Evolutionary conservation across 2,329 filamentous ascomycete genomes (phyloP).

Genomic region (Monosporascus ibericus): DNA sequence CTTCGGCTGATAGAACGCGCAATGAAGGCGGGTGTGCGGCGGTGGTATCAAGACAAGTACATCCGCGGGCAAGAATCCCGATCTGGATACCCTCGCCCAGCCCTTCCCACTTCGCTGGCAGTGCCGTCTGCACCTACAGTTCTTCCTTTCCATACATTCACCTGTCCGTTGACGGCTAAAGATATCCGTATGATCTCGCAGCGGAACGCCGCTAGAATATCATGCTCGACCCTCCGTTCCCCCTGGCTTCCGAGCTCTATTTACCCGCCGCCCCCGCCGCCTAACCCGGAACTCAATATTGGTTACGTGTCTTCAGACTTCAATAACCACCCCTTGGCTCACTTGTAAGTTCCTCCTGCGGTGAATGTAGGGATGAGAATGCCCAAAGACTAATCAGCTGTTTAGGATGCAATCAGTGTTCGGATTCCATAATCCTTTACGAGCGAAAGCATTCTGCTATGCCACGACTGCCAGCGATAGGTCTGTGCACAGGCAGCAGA

Average conservation of each 20-base stretch:
- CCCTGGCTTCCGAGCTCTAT: conserved; percentile 80
- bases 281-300: conserved; percentile 76
- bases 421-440: conserved; percentile 70
- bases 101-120: conserved; percentile 64
- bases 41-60: conserved; percentile 83
- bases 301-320: conserved; percentile 98
- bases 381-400: conserved; percentile 5
- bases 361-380: background rate
- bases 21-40: conserved; percentile 69
- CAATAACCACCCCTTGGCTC: conserved; percentile 94
- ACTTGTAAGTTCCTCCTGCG: conserved; percentile 51
- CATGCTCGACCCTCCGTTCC: conserved; percentile 77
- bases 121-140: conserved; percentile 89
- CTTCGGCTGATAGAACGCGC: conserved; percentile 80
- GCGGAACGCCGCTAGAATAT: conserved; percentile 87
- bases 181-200: conserved; percentile 93
- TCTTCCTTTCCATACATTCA: conserved; percentile 95
- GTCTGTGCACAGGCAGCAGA: conserved; percentile 84
- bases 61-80: conserved; percentile 52
- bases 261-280: conserved; percentile 79
- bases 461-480: conserved; percentile 89
- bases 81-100: conserved; percentile 62
- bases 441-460: conserved; percentile 86
- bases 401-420: conserved; percentile 92
- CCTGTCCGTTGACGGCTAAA: conserved; percentile 83